Evolutionary conservation across 2,329 filamentous ascomycete species (phyloP).

Genomic region (Lizonia empirigonia): DNA sequence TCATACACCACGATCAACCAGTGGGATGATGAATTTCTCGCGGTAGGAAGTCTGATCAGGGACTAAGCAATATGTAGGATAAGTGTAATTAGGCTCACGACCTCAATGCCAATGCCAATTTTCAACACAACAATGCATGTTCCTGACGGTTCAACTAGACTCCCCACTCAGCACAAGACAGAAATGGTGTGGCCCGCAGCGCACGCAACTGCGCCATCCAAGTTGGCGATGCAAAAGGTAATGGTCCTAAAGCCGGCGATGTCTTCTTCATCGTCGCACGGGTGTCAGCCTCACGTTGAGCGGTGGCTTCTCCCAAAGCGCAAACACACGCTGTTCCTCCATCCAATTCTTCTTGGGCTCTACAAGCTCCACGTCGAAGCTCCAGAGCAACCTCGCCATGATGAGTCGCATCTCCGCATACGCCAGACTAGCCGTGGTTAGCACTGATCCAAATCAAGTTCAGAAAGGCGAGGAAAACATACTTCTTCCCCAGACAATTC

Average conservation of each 20-base stretch:
- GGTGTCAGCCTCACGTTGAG: constrained; percentile 36
- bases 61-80: not conserved
- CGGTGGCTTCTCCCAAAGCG: constrained; percentile 42
- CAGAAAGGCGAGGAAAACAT: constrained; percentile 15
- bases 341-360: constrained; percentile 48
- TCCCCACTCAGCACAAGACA: no score
- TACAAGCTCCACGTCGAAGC: constrained; percentile 33
- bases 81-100: no score
- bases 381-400: constrained; percentile 31
- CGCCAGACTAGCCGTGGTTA: constrained; percentile 26
- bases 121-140: no score
- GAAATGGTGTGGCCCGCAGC: no score
- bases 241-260: no score
- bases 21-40: no score
- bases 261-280: constrained; percentile 24
- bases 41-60: not conserved
- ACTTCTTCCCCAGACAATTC: constrained; percentile 44
- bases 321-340: constrained; percentile 34
- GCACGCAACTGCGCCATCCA: no score
- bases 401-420: constrained; percentile 39
- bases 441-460: not conserved
- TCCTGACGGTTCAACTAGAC: no score
- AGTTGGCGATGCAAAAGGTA: no score
- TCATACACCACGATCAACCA: no score
- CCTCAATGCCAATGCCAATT: no score